Base-by-base conservation (phyloP, 805 yeast species). In the Nakazawaea wickerhamii region DNA sequence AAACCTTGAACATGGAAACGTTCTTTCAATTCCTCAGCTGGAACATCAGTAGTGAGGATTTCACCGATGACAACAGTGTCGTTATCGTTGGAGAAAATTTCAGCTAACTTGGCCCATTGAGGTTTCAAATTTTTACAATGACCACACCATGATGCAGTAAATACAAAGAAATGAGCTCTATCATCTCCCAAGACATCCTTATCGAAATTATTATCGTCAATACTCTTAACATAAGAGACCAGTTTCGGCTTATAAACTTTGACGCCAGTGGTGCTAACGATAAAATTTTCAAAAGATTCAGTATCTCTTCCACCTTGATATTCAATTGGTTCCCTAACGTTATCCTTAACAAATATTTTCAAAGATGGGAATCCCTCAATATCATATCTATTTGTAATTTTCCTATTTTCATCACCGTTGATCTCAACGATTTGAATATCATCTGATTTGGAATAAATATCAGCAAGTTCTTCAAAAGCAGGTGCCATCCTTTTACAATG, bases 341-440 rank as follows among this genome's bases (percentile, higher is more conserved):
- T 63, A 14, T 75, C 73, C 28, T 79, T 77, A 34, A 65, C 65
- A 51, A 84, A 75, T 48, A 82, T 60, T 50, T 70, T 69, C 41
- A 86, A 56, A 30, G 81, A 75, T 4, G 95, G 95, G 54, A 67
- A 85, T 11, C 85, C 84, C 28, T 74, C 64, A 31, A 77, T 59
- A n/a, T 69, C 68, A 57, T 69, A 79, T 51, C 70, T 65, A 44
- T 65, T 67, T 21, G 75, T 67, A 59, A 75, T 64, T 45, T 67
- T 64, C 37, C 70, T 68, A 47, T 82, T 71, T 55, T 67, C 52
- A 45, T 81, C 87, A 1, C 81, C 87, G 55, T 81, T 78, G 38
- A 80, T 69, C 50, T 77, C 75, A 13, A 72, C 68, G 34, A 78
- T 63, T 49, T 73, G 75, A 20, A 78, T 58, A 17, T 61, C 58